Percentiles rank a stretch among this genome's conserved stretches.
Evolutionary conservation across 2,329 filamentous ascomycete species (phyloP).

Genomic region (Aspergillus versicolor): DNA sequence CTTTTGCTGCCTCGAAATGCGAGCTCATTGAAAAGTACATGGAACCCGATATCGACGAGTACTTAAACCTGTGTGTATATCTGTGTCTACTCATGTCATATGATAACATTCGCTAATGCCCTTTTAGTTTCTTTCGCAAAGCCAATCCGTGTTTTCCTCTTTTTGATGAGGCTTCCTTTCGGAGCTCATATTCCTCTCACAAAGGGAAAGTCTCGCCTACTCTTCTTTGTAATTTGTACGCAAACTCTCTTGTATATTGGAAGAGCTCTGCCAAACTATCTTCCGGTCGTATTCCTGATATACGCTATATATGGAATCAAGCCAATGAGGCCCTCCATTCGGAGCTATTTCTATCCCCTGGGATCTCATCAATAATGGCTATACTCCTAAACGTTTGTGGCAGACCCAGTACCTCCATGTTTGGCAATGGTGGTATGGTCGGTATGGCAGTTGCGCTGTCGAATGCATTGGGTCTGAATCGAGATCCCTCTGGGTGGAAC

Average conservation of each 20-base stretch:
- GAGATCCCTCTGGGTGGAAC: slow-evolving; percentile 54
- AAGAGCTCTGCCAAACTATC: slow-evolving; percentile 36
- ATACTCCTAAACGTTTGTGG: slow-evolving; percentile 57
- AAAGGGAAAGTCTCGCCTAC: slow-evolving; percentile 52
- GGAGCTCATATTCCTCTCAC: slow-evolving; percentile 39
- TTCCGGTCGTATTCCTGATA: slow-evolving; percentile 47
- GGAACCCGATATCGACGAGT: slow-evolving; percentile 30
- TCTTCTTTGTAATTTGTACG: slow-evolving; percentile 53
- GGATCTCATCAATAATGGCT: slow-evolving; percentile 54
- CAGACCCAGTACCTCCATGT: slow-evolving; percentile 54
- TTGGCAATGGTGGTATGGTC: slow-evolving; percentile 54
- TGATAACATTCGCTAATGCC: background rate
- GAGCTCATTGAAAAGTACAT: slow-evolving; percentile 55
- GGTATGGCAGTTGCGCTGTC: slow-evolving; percentile 54
- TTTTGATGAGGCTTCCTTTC: slow-evolving; percentile 52
- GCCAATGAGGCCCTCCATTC: slow-evolving; percentile 56
- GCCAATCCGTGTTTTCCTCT: slow-evolving; percentile 56
- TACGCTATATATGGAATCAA: slow-evolving; percentile 59
- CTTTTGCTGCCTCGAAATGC: slow-evolving; percentile 37
- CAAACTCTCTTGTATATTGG: slow-evolving; percentile 55
- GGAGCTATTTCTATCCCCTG: slow-evolving; percentile 54
- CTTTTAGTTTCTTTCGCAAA: slow-evolving; percentile 48
- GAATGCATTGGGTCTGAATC: slow-evolving; percentile 56
- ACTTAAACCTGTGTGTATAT: slow-evolving; percentile 46
- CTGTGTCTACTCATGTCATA: background rate